Evolutionary conservation across 2,329 filamentous ascomycete genomes (phyloP), one percentile per base, ranked within the genome.

Genomic region (Epichloe sp.): DNA sequence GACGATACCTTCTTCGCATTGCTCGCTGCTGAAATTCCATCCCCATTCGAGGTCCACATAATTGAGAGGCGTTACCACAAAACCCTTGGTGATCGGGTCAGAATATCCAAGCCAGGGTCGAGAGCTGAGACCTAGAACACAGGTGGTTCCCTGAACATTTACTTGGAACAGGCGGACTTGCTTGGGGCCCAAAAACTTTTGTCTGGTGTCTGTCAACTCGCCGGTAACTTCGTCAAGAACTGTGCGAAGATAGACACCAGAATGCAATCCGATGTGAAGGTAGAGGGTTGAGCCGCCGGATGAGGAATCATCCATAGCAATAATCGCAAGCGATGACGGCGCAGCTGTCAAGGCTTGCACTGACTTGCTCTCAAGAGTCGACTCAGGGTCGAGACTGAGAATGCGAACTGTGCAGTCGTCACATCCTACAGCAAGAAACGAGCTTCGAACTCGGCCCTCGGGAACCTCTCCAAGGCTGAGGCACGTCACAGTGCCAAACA

Each of bases 391-490:
- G 34, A 96, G 71, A 61, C 89, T 95, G 50, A 95, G 77, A 49
- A 98, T 88, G 49, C 93, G 86, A 49, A 98, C 93, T 0, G 93
- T 97, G 53, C 88, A 89, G 67, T 99, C 93, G 61, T 96, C 93
- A 63, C 91, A 97, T 5, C 94, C 94, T 44, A 99, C 91, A 43
- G 94, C 94, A 49, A 97, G 75, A 70, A 94, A 98, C 1, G 88
- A 88, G 65, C 90, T 95, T 64, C 94, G 79, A 42, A 91, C 73
- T 47, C 89, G 83, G 31, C 94, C 93, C 67, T 94, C 86, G 0
- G 93, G 91, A 14, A 97, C 89, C 49, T 93, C 86, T 3, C 93
- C 93, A 48, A 99, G 75, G 60, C 90, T 95, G n/a, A 98, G 74
- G 58, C 87, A 94, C 17, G 90, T 97, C 47, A 98, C 90, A 0